Evolutionary conservation across 148 eudicot species (phyloP), one percentile per base, ranked within the genome.

Genomic region (Talinum fruticosum): DNA sequence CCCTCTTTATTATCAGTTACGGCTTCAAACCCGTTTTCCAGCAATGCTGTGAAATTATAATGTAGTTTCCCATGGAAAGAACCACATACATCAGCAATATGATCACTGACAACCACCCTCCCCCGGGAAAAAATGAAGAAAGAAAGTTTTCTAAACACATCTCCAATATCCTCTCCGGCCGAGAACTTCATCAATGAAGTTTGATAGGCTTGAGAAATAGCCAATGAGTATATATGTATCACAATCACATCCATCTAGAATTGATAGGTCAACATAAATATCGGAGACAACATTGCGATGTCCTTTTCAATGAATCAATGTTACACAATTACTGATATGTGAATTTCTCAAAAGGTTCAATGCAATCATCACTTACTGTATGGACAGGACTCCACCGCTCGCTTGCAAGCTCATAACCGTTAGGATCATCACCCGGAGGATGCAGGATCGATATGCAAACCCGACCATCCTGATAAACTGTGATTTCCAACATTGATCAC

Each of bases 351-450:
- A 4, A 15, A 7, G 28, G 19, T 66, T 69, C 7, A 15, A n/a
- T 51, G 66, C 30, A 35, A 26, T 16, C 3, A 51, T 36, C 47
- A 83, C 85, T 83, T 86, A 96, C 99, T 79, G 99, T 96, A 83
- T 96, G 99, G 79, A 96, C 99, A 61, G 99, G 99, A 24, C 92
- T 85, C 99, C 99, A 96, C 35, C 99, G 97, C 84, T 96, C 99
- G 81, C 99, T 96, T 78, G 99, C 98, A 72, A 96, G 95, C 84
- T 96, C 99, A 72, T 96, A 96, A 51, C 99, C 99, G 83, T 91
- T 96, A 45, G 99, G 99, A 75, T 96, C 99, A 62, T 96, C 99
- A 66, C 99, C 99, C 24, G 99, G 99, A 10, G 99, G 98, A 83
- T 96, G 99, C 74, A 96, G 97, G 75, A 96, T 96, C 29, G 99